Conservation (phyloP, 202 grass and related monocot species). For the Miscanthus sacchariflorus region DNA sequence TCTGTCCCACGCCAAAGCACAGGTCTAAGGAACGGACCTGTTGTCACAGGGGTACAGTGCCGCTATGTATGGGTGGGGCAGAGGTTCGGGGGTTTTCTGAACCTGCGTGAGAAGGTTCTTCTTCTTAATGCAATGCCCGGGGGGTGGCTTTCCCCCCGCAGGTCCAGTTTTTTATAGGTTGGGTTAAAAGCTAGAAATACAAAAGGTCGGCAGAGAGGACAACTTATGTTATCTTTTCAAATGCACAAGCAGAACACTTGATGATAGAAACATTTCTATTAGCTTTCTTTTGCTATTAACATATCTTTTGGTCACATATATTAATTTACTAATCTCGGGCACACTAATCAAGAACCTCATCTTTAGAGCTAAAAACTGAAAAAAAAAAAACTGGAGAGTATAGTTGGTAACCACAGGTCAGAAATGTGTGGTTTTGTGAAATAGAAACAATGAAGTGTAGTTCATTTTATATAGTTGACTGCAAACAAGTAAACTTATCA, state of each 20-base stretch:
- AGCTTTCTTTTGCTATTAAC: neutral
- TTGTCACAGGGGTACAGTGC: too few species aligned
- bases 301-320: neutral
- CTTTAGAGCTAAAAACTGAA: neutral
- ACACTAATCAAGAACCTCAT: neutral
- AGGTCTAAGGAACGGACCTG: too few species aligned
- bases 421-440: neutral
- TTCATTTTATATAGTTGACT: neutral
- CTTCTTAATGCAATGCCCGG: too few species aligned
- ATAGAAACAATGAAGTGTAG: neutral
- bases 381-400: neutral
- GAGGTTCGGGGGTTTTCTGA: too few species aligned
- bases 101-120: too few species aligned
- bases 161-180: neutral
- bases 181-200: neutral
- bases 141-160: too few species aligned
- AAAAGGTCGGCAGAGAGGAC: neutral
- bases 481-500: neutral
- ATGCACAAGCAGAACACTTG: neutral
- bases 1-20: too few species aligned
- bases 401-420: neutral
- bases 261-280: constrained; percentile 7
- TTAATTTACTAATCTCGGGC: neutral
- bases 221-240: neutral
- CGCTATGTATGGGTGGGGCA: too few species aligned